A percentile compares a stretch with the other conserved stretches of the same genome.
Evolutionary conservation across 441 rosid species (phyloP).

Genomic region (Croton setiger): DNA sequence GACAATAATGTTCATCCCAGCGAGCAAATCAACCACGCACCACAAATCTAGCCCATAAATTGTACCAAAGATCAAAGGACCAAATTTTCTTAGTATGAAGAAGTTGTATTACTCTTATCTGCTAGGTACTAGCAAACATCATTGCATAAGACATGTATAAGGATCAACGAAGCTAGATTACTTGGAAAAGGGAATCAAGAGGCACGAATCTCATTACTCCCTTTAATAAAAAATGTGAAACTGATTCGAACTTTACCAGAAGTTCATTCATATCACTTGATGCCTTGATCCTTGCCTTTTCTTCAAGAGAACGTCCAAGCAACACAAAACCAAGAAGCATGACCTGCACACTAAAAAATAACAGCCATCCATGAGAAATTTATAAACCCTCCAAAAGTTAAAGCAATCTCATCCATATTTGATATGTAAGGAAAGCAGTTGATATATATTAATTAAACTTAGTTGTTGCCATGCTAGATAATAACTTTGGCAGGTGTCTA

Average conservation of each 20-base stretch:
- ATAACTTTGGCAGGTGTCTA: background rate
- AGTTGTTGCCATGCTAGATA: background rate
- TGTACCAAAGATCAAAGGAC: background rate
- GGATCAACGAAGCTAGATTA: conserved; percentile 5
- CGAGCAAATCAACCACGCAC: background rate
- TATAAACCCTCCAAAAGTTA: conserved; percentile 11
- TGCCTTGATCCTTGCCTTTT: conserved; percentile 79
- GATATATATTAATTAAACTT: background rate
- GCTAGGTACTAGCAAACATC: background rate
- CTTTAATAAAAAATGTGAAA: conserved; percentile 9
- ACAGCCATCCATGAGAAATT: conserved; percentile 46
- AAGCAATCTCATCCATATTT: conserved; percentile 4
- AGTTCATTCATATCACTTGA: conserved; percentile 97
- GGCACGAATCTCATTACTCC: conserved; percentile 3
- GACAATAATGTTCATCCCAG: background rate
- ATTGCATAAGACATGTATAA: background rate
- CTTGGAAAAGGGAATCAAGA: conserved; percentile 11
- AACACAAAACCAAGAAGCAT: conserved; percentile 99
- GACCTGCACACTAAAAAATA: conserved; percentile 84
- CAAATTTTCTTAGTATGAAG: background rate
- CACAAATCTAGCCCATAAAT: background rate
- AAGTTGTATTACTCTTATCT: background rate
- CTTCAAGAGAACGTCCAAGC: conserved; percentile 94
- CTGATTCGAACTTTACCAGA: conserved; percentile 46
- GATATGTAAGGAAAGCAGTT: conserved; percentile 6